Percentiles rank a stretch among this genome's conserved stretches.
Conservation (phyloP, 768 basidiomycete species). For the Solioccasus polychromus region DNA sequence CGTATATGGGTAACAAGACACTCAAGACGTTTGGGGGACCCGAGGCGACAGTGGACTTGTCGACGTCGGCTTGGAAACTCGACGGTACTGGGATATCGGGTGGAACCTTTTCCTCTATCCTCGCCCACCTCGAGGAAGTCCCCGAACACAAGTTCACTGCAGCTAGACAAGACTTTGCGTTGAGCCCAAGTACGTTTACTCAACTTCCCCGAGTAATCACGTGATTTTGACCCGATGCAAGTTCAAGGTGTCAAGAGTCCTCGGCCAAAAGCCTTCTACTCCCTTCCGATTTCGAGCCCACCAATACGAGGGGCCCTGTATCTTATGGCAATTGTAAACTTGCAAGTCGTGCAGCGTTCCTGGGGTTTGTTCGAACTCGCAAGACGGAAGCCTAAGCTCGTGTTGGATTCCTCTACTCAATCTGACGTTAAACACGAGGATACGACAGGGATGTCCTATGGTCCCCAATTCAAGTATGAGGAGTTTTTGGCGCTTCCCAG, state of each 20-base stretch:
- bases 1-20: constrained; percentile 66
- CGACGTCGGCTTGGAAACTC: constrained; percentile 47
- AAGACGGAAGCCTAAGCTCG: constrained; percentile 15
- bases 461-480: constrained; percentile 69
- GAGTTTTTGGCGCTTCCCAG: constrained; percentile 55
- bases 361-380: constrained; percentile 48
- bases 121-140: constrained; percentile 31
- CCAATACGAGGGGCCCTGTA: constrained; percentile 39
- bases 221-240: constrained; percentile 13
- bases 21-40: constrained; percentile 48
- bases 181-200: constrained; percentile 41
- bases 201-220: neutral
- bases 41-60: constrained; percentile 44
- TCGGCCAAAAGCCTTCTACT: constrained; percentile 30
- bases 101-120: constrained; percentile 36
- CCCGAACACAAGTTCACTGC: constrained; percentile 31
- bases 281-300: constrained; percentile 34
- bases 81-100: constrained; percentile 35
- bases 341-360: constrained; percentile 51
- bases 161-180: constrained; percentile 34
- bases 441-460: constrained; percentile 45
- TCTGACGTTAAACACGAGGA: constrained; percentile 18
- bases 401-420: constrained; percentile 10
- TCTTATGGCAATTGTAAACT: constrained; percentile 45
- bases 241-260: constrained; percentile 34